Evolutionary conservation across 345 rosid genomes (phyloP).

Genomic region (Eucalyptus caleyi): DNA sequence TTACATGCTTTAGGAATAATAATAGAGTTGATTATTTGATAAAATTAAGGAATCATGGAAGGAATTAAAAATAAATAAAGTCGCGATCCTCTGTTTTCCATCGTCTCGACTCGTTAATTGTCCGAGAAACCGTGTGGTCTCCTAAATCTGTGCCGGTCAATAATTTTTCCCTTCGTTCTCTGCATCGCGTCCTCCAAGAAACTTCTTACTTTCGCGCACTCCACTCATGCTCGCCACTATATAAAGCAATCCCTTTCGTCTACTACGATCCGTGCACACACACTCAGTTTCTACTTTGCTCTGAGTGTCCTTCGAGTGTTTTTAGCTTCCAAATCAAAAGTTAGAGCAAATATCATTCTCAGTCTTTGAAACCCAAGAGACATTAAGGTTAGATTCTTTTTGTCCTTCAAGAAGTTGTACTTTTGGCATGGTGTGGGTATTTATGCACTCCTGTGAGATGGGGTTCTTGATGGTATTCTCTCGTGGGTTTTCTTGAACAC

Average conservation of each 20-base stretch:
- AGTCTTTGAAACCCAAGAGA: not conserved
- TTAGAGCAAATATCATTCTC: not conserved
- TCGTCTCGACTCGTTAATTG: too few relatives aligned
- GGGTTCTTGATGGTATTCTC: not conserved
- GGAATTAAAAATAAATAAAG: too few relatives aligned
- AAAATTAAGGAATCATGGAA: too few relatives aligned
- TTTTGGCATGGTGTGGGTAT: not conserved
- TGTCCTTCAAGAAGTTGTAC: not conserved
- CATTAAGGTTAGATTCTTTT: not conserved
- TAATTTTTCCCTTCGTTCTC: too few relatives aligned
- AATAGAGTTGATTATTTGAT: too few relatives aligned
- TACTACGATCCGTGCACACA: not conserved
- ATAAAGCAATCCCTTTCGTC: not conserved
- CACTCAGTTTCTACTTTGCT: not conserved
- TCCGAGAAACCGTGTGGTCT: not conserved
- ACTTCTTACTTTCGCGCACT: not conserved
- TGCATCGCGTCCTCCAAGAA: too few relatives aligned
- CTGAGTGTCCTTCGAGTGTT: not conserved
- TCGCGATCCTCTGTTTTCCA: too few relatives aligned
- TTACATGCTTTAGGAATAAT: too few relatives aligned
- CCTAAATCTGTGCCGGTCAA: not conserved
- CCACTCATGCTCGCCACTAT: not conserved
- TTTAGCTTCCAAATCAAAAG: not conserved
- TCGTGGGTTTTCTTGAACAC: not conserved
- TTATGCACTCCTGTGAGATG: not conserved